Base-by-base conservation (phyloP, 1,284 basidiomycete genomes). In the Phlebopus sp. region DNA sequence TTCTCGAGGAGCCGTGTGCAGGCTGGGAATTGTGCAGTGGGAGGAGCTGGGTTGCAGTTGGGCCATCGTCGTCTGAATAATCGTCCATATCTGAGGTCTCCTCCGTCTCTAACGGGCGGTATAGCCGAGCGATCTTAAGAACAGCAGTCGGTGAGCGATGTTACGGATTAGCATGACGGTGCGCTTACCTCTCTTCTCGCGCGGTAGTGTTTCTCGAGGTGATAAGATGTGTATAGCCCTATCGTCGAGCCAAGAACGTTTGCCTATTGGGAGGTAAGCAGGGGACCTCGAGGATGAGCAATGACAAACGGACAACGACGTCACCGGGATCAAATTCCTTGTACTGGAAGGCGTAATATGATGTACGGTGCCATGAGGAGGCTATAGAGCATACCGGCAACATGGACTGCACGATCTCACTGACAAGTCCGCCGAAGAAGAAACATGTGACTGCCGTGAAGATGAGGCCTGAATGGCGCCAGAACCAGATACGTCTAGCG, bases 251-350 rank as follows among this genome's bases (percentile, higher is more conserved):
- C 92, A 15, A 86, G 63, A n/a, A 93, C 66, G 61, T 95, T 95
- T 10, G 92, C 91, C 88, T 90, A 52, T 46, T 6, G 36, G 38
- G 36, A 44, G 45, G 38, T 56, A 32, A 54, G 47, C 47, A 37
- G 40, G 43, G 27, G 44, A 27, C 17, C 40, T 34, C 15, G 49
- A 44, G 39, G 40, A 30, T 38, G 46, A 56, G 38, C 18, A 52
- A 47, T 4, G 43, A 31, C 46, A 31, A 14, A 72, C 83, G 47
- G 50, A 89, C 87, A 48, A 86, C 66, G 40, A 95, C 71, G 66
- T 94, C 89, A 41, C 86, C 85, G 29, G 79, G 66, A 54, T 93
- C 81, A 59, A 95, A 93, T 46, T 79, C 74, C 63, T 92, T 92
- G 63, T 85, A 81, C 82, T 90, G 47, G 6, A 47, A 19, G 13